phyloP scores from a whole-genome alignment of 106 monocot species.

The Dioscorea dumetorum region DNA sequence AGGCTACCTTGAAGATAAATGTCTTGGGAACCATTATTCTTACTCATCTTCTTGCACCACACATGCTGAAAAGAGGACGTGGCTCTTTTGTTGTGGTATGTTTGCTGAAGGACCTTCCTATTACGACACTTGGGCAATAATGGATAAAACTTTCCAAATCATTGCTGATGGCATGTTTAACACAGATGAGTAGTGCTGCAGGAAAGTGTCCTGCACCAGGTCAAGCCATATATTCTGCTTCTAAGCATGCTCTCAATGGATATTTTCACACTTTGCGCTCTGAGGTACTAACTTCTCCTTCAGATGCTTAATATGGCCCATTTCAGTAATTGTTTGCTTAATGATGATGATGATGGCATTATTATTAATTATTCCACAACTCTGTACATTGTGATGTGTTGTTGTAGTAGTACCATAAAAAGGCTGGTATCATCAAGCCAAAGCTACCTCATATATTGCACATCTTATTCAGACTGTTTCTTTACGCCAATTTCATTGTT shows the following conservation, averaged over 20 bases:
- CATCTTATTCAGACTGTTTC: too few relatives aligned
- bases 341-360: background rate
- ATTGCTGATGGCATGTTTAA: constrained; percentile 11
- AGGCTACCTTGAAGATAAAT: constrained; percentile 83
- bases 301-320: constrained; percentile 21
- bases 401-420: too few relatives aligned
- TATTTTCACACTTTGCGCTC: constrained; percentile 89
- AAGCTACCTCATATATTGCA: too few relatives aligned
- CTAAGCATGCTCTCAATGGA: constrained; percentile 95
- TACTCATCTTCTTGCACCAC: constrained; percentile 81
- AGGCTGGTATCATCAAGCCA: too few relatives aligned
- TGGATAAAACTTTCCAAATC: background rate
- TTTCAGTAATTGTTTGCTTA: background rate
- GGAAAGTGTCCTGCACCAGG: constrained; percentile 92
- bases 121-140: background rate
- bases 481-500: too few relatives aligned
- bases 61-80: constrained; percentile 74
- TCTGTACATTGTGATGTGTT: too few relatives aligned
- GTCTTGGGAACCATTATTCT: constrained; percentile 79
- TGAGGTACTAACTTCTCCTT: constrained; percentile 51
- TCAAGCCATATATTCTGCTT: constrained; percentile 87
- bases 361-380: too few relatives aligned
- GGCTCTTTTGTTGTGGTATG: constrained; percentile 96
- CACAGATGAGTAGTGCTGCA: constrained; percentile 86
- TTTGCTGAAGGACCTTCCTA: background rate